Evolutionary conservation across 306 rosid genomes (phyloP), one percentile per base, ranked within the genome.

Genomic region (Acacia crassicarpa): DNA sequence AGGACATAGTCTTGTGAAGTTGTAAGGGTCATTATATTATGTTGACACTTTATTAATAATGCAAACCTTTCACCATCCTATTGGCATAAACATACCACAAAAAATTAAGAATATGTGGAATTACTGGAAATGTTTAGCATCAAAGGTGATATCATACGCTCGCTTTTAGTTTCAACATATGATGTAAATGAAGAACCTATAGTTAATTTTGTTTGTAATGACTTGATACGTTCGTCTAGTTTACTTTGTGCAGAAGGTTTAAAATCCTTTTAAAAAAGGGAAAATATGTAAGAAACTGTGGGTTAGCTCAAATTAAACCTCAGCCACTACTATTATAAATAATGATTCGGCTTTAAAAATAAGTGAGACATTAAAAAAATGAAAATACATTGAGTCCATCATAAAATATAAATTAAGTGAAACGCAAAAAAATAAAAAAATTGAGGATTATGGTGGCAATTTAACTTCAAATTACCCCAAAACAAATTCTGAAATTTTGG

Each of bases 1-100:
- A 44, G 8, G 67, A 74, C 25, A 16, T 51, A 25, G 32, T 84
- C 74, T 80, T 81, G 16, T 80, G 75, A 84, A 32, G 40, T 20
- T 27, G 14, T 20, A 15, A 22, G 49, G 49, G 41, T 43, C 56
- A 23, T 44, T 22, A 62, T 6, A 5, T 38, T 49, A 49, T 49
- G 8, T 3, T 23, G 8, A 59, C 33, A 59, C 67, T 59, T 22
- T 49, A 5, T 49, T n/a, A 16, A 49, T 4, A 16, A 22, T 48
- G 19, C 38, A 38, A 22, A 9, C 48, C 4, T 33, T 43, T 19
- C 30, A 19, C 49, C 14, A 67, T 67, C 43, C 48, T 38, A 19
- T n/a, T n/a, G 48, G 14, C 11, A 7, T 20, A 8, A 68, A 68
- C 16, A 68, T 30, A 22, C 69, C 69, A 65, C 46, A 68, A 8